A percentile compares a stretch with the other conserved stretches of the same genome.
phyloP scores from a whole-genome alignment of 495 filamentous ascomycete genomes.

The Pyronema omphalodes region DNA sequence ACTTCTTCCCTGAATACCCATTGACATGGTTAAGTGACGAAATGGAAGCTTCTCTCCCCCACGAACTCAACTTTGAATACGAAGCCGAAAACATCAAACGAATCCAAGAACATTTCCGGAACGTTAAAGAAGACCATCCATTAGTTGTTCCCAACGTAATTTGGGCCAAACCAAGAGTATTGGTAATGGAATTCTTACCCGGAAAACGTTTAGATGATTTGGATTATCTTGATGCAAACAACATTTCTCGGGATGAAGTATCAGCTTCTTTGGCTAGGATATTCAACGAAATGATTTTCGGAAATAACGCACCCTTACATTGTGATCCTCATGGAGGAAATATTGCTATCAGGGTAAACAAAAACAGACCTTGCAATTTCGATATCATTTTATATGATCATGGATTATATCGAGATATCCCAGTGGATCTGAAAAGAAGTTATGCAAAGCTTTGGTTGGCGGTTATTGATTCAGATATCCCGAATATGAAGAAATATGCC shows the following conservation, averaged over 20 bases:
- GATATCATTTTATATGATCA: conserved; percentile 98
- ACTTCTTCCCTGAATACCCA: conserved; percentile 94
- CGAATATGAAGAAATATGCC: conserved; percentile 71
- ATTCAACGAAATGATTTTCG: conserved; percentile 99
- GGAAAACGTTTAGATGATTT: conserved; percentile 83
- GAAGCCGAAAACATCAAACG: conserved; percentile 76
- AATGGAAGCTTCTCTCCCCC: conserved; percentile 75
- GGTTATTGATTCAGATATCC: conserved; percentile 72
- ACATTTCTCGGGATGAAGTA: conserved; percentile 89
- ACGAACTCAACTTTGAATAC: conserved; percentile 74
- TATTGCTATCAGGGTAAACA: conserved; percentile 71
- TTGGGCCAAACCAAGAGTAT: conserved; percentile 73
- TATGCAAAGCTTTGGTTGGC: conserved; percentile 98
- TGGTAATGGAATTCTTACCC: conserved; percentile 89
- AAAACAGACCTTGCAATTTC: conserved; percentile 50
- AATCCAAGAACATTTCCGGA: conserved; percentile 57
- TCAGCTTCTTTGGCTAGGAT: conserved; percentile 78
- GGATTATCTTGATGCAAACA: conserved; percentile 61
- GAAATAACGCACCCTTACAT: conserved; percentile 70
- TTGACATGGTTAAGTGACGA: conserved; percentile 88
- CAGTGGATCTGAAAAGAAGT: conserved; percentile 51
- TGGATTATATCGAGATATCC: conserved; percentile 88
- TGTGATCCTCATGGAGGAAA: conserved; percentile 98
- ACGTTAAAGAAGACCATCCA: conserved; percentile 36
- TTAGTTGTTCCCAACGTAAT: conserved; percentile 78